A percentile compares a stretch with the other conserved stretches of the same genome.
phyloP scores from a whole-genome alignment of 495 filamentous ascomycete genomes.

The Pyrenula aspistea region DNA sequence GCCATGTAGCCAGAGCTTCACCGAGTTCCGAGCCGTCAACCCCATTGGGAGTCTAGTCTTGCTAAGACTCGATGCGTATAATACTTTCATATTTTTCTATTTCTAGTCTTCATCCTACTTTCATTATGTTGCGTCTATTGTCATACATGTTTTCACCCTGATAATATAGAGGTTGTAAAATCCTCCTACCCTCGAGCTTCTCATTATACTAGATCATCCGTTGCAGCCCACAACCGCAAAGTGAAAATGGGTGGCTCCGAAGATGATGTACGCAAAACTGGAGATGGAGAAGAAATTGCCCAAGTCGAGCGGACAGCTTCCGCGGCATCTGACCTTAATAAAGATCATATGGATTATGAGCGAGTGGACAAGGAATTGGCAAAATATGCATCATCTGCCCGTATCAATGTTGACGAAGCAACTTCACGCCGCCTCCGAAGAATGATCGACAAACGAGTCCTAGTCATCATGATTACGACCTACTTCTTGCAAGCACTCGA shows the following conservation, averaged over 20 bases:
- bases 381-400: conserved; percentile 41
- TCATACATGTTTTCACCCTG: too few species aligned
- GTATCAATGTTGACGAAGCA: conserved; percentile 38
- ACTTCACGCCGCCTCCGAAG: conserved; percentile 36
- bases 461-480: conserved; percentile 34
- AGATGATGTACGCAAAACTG: neutral
- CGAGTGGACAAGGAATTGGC: conserved; percentile 53
- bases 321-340: conserved; percentile 23
- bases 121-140: too few species aligned
- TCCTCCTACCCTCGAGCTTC: neutral
- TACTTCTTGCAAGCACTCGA: conserved; percentile 68
- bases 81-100: too few species aligned
- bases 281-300: conserved; percentile 21
- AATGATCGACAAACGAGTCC: conserved; percentile 42
- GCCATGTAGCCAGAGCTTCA: neutral
- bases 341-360: conserved; percentile 36
- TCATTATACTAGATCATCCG: neutral
- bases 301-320: conserved; percentile 36
- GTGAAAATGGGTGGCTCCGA: too few species aligned
- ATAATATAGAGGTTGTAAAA: too few species aligned
- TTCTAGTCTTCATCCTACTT: too few species aligned
- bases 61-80: too few species aligned
- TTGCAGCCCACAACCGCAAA: conserved; percentile 11
- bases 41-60: too few species aligned
- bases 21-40: neutral